phyloP scores from a whole-genome alignment of 495 filamentous ascomycete genomes.

The Ascobolus immersus region DNA sequence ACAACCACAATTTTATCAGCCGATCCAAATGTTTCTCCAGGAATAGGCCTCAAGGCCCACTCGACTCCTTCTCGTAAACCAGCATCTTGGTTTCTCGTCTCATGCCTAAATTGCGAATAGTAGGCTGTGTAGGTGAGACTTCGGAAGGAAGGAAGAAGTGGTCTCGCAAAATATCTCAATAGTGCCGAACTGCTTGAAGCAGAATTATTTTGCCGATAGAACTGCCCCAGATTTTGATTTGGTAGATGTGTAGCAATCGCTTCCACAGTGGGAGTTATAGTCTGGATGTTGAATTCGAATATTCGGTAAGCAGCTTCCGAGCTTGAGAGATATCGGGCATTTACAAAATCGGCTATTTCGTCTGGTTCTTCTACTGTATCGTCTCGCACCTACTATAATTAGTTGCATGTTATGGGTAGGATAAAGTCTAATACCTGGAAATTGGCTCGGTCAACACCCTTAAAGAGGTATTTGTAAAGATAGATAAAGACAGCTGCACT shows the following conservation, averaged over 20 bases:
- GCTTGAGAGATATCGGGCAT: slow-evolving; percentile 5
- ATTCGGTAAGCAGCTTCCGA: slow-evolving; percentile 5
- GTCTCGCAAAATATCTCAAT: slow-evolving; percentile 4
- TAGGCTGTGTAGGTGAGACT: slow-evolving; percentile 1
- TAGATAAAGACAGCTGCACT: slow-evolving; percentile 9
- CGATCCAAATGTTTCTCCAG: background rate
- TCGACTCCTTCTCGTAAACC: background rate
- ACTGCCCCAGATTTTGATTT: slow-evolving; percentile 1
- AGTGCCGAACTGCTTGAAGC: background rate
- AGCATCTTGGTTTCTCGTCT: background rate
- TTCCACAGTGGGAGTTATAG: background rate
- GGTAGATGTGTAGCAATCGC: slow-evolving; percentile 4
- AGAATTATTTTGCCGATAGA: background rate
- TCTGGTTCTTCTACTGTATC: no score
- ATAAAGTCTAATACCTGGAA: no score
- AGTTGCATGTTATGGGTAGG: no score
- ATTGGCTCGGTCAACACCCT: slow-evolving; percentile 6
- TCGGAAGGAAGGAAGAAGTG: background rate
- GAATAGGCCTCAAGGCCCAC: background rate
- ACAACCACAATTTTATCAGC: no score
- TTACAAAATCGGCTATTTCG: no score
- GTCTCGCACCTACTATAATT: no score
- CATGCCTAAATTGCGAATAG: background rate
- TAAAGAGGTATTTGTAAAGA: slow-evolving; percentile 8
- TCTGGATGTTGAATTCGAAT: slow-evolving; percentile 3